Conservation (phyloP, 768 basidiomycete species). For the Lyophyllum decastes region DNA sequence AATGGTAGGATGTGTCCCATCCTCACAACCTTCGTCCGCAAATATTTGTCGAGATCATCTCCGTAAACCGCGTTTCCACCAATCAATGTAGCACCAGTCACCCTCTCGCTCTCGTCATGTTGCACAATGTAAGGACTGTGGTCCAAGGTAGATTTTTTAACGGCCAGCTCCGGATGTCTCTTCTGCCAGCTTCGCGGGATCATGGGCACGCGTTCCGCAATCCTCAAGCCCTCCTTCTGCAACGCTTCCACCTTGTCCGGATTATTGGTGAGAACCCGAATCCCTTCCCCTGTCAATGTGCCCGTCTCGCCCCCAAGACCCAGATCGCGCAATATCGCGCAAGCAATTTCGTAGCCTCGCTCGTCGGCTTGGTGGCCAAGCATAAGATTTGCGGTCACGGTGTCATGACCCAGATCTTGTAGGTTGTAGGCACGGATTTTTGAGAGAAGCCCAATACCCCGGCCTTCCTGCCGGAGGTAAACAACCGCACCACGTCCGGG, state of each 20-base stretch:
- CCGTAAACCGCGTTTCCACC: constrained; percentile 78
- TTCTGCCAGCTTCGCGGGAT: constrained; percentile 87
- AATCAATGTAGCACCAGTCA: constrained; percentile 75
- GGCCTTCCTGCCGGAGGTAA: constrained; percentile 96
- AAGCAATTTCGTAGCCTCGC: constrained; percentile 89
- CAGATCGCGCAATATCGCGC: constrained; percentile 86
- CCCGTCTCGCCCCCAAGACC: constrained; percentile 59
- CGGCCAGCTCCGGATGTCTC: constrained; percentile 33
- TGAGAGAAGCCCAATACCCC: constrained; percentile 93
- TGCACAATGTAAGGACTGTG: constrained; percentile 18
- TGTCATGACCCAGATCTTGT: constrained; percentile 97
- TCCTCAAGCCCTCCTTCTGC: constrained; percentile 76
- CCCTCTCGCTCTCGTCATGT: constrained; percentile 35
- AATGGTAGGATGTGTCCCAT: constrained; percentile 95
- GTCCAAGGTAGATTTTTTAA: constrained; percentile 19
- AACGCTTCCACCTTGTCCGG: constrained; percentile 94
- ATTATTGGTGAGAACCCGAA: constrained; percentile 93
- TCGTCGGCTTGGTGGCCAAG: constrained; percentile 95
- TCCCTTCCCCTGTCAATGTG: constrained; percentile 40
- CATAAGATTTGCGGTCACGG: constrained; percentile 96
- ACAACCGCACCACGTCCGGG: constrained; percentile 91
- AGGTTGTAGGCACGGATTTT: constrained; percentile 98
- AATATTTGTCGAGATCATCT: constrained; percentile 89
- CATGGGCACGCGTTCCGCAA: constrained; percentile 91
- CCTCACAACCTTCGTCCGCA: constrained; percentile 92